These are phyloP conservation scores for Fonsecaea erecta DNA, from an alignment of 2,329 filamentous ascomycete genomes.

Conservation along the genomic window DNA sequence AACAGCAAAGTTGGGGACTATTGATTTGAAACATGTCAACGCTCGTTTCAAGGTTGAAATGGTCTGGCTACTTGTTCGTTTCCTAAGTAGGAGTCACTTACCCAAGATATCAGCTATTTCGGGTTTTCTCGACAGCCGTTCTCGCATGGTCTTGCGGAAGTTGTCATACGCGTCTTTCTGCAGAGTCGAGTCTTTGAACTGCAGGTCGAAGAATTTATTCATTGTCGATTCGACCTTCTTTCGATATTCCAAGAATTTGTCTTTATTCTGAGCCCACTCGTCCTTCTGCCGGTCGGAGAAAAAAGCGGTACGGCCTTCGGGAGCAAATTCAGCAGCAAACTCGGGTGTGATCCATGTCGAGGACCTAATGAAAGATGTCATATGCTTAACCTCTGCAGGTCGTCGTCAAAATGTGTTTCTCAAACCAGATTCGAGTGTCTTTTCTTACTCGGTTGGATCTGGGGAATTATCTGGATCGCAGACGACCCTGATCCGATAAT, in stretches of 20 bases:
- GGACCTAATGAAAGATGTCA: constrained; percentile 39
- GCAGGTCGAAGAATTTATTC: constrained; percentile 51
- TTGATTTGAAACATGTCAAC: constrained; percentile 17
- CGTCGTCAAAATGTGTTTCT: background rate
- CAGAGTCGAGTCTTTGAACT: constrained; percentile 48
- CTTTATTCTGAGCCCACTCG: constrained; percentile 48
- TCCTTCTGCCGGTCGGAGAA: constrained; percentile 33
- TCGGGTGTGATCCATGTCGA: constrained; percentile 38
- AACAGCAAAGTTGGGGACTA: constrained; percentile 39
- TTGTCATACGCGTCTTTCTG: constrained; percentile 46
- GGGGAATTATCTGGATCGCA: constrained; percentile 41
- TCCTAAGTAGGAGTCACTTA: background rate
- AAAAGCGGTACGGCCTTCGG: constrained; percentile 8
- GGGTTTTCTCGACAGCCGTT: constrained; percentile 45
- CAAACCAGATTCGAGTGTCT: background rate
- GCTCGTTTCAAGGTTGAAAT: background rate
- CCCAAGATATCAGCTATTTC: constrained; percentile 46
- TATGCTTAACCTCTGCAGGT: constrained; percentile 19
- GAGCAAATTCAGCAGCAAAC: constrained; percentile 21
- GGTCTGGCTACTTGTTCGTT: background rate
- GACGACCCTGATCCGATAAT: constrained; percentile 37
- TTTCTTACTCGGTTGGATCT: constrained; percentile 20
- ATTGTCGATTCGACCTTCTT: constrained; percentile 51
- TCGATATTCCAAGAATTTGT: constrained; percentile 49
- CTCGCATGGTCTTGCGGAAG: constrained; percentile 51